Percentiles rank a stretch among this genome's conserved stretches.
These are phyloP conservation scores for Schizothecium vesticola DNA, from an alignment of 495 filamentous ascomycete genomes.

Conservation along the genomic window DNA sequence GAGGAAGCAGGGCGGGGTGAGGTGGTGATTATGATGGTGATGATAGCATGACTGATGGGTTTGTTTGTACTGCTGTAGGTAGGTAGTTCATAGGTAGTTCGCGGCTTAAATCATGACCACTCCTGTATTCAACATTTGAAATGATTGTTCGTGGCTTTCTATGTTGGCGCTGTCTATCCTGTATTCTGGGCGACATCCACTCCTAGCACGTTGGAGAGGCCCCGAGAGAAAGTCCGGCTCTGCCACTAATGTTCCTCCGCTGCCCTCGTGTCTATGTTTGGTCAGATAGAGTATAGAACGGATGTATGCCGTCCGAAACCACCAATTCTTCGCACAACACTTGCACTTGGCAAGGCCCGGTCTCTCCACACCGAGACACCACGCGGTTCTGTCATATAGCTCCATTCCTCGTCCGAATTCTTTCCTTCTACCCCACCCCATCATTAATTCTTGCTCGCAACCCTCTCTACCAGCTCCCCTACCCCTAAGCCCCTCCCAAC, in stretches of 20 bases:
- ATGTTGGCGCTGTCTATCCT: background rate
- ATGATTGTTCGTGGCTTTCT: background rate
- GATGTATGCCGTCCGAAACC: background rate
- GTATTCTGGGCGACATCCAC: background rate
- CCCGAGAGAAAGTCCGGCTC: background rate
- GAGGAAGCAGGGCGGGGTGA: conserved; percentile 9
- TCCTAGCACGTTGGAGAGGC: background rate
- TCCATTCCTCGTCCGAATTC: background rate
- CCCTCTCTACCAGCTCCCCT: conserved; percentile 77
- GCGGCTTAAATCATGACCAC: background rate
- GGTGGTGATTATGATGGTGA: background rate
- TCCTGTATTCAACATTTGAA: background rate
- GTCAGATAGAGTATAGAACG: background rate
- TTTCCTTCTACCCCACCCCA: background rate
- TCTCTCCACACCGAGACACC: background rate
- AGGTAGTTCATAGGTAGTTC: background rate
- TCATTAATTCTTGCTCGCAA: conserved; percentile 50
- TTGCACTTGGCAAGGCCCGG: background rate
- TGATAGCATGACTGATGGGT: background rate
- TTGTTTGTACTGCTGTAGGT: background rate
- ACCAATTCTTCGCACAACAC: no score
- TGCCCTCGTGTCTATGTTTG: background rate
- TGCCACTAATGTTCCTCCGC: background rate
- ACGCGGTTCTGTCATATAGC: background rate
- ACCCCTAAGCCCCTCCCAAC: conserved; percentile 76